Percentiles rank a stretch among this genome's conserved stretches.
These are phyloP conservation scores for Apostasia shenzhenica DNA, from an alignment of 106 monocot genomes.

Conservation along the genomic window DNA sequence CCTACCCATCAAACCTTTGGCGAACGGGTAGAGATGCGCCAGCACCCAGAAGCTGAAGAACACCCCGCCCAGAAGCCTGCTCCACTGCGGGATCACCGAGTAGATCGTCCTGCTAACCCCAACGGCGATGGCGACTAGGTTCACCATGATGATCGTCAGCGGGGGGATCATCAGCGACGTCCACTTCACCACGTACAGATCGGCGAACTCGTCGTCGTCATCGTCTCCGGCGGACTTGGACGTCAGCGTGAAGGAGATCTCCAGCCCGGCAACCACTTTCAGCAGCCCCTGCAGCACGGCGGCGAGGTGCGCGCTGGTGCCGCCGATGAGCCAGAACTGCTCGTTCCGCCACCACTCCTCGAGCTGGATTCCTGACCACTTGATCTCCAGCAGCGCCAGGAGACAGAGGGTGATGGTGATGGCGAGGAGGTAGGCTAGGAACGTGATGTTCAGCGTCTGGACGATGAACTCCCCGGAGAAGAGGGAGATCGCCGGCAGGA, in stretches of 20 bases:
- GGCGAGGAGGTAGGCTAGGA: slow-evolving; percentile 55
- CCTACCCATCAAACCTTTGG: slow-evolving; percentile 89
- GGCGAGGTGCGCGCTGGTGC: slow-evolving; percentile 71
- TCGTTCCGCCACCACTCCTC: slow-evolving; percentile 89
- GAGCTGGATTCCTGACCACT: slow-evolving; percentile 63
- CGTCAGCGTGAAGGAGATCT: slow-evolving; percentile 97
- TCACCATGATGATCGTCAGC: slow-evolving; percentile 70
- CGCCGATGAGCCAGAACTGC: slow-evolving; percentile 95
- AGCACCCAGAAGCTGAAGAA: slow-evolving; percentile 87
- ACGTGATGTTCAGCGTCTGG: slow-evolving; percentile 42
- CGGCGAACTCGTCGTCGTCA: slow-evolving; percentile 82
- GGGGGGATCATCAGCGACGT: slow-evolving; percentile 84
- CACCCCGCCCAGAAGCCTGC: slow-evolving; percentile 57
- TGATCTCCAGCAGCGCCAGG: slow-evolving; percentile 64
- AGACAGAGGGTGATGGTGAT: slow-evolving; percentile 45
- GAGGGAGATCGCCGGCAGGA: slow-evolving; percentile 72
- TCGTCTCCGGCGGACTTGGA: slow-evolving; percentile 90
- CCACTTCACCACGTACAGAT: slow-evolving; percentile 94
- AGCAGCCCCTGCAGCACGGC: slow-evolving; percentile 68
- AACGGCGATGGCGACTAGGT: slow-evolving; percentile 58
- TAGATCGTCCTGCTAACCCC: slow-evolving; percentile 59
- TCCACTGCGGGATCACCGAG: slow-evolving; percentile 55
- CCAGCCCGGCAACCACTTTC: slow-evolving; percentile 92
- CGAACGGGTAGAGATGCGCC: slow-evolving; percentile 92
- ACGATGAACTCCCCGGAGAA: slow-evolving; percentile 83